These are phyloP conservation scores for Centrapalus pauciflorus DNA, from an alignment of 129 eudicot species.

Conservation along the genomic window DNA sequence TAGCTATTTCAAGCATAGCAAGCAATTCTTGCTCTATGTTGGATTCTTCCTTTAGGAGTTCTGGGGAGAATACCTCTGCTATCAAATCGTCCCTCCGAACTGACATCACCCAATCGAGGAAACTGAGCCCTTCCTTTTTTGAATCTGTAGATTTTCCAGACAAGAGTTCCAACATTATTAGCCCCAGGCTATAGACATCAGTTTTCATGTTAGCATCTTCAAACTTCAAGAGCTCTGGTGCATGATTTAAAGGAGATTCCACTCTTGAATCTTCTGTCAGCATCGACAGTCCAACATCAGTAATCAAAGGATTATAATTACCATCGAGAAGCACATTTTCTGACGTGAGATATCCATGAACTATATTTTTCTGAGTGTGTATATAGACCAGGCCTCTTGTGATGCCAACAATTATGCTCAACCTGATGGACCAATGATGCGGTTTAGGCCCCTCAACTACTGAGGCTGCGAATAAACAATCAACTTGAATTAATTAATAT, in stretches of 20 bases:
- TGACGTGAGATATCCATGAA: constrained; percentile 65
- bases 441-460: constrained; percentile 10
- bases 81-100: no score
- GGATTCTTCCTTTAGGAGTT: no score
- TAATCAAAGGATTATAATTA: constrained; percentile 31
- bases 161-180: constrained; percentile 49
- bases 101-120: no score
- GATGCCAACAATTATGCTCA: constrained; percentile 44
- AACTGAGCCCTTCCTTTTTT: no score
- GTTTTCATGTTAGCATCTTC: constrained; percentile 52
- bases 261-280: no score
- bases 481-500: background rate
- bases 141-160: constrained; percentile 73
- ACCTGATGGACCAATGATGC: constrained; percentile 40
- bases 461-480: constrained; percentile 38
- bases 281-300: constrained; percentile 52
- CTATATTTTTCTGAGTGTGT: constrained; percentile 40
- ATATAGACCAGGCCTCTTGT: constrained; percentile 54
- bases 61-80: no score
- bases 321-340: constrained; percentile 53
- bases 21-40: no score
- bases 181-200: constrained; percentile 64
- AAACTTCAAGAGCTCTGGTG: constrained; percentile 52
- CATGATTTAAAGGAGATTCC: no score
- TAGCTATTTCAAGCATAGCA: no score